Conservation (phyloP, 257 asterid genomes). For the Ilex aquifolium region DNA sequence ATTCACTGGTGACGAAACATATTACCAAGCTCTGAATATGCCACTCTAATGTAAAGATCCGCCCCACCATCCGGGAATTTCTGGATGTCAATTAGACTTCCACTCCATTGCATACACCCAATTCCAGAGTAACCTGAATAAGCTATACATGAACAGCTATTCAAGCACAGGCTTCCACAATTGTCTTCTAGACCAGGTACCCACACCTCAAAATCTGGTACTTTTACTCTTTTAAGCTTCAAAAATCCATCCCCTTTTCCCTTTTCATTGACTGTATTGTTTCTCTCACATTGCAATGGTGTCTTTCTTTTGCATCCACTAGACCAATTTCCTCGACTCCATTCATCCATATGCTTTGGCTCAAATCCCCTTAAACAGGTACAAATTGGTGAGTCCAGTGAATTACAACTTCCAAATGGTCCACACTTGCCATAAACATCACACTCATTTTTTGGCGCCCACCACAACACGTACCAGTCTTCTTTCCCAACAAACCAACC, state of each 20-base stretch:
- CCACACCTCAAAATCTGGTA: conserved; percentile 34
- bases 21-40: conserved; percentile 47
- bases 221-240: conserved; percentile 30
- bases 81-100: conserved; percentile 32
- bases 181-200: conserved; percentile 15
- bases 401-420: conserved; percentile 43
- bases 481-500: background rate
- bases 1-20: background rate
- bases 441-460: background rate
- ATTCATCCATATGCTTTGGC: conserved; percentile 32
- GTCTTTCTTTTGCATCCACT: conserved; percentile 46
- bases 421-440: conserved; percentile 37
- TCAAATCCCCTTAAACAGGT: conserved; percentile 47
- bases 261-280: conserved; percentile 4
- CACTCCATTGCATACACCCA: conserved; percentile 55
- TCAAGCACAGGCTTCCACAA: conserved; percentile 36
- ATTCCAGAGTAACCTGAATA: conserved; percentile 28
- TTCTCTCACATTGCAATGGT: conserved; percentile 30
- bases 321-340: conserved; percentile 49
- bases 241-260: conserved; percentile 35
- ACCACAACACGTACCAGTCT: conserved; percentile 12
- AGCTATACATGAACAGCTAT: conserved; percentile 52
- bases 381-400: conserved; percentile 33
- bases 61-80: conserved; percentile 28
- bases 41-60: conserved; percentile 42